Evolutionary conservation across 139 green algal species (phyloP), one percentile per base, ranked within the genome.

Genomic region (Deuterostichococcus epilithicus): DNA sequence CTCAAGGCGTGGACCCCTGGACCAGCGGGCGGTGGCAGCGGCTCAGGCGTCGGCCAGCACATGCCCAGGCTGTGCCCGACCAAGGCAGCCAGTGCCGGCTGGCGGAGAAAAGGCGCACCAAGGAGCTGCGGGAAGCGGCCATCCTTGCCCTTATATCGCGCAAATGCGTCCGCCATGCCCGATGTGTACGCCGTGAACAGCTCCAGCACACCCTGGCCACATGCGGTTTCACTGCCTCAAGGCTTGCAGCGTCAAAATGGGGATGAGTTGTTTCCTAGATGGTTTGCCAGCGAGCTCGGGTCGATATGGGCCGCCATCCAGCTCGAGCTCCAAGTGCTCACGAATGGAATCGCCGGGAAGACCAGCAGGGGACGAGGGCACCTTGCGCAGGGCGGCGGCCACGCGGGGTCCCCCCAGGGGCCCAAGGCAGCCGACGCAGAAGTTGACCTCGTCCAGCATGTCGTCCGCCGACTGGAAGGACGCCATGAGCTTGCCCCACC

Each of bases 401-500:
- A 52, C 18, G 18, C 44, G 60, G 39, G 66, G 75, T 5, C 66
- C 75, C 37, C 65, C 65, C 66, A 79, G 18, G n/a, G 75, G 75
- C 25, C 30, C 20, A 28, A 79, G 47, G 13, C 63, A 37, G 3
- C 3, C 37, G 44, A 70, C 67, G 33, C 26, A 70, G 1, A 58
- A 63, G 67, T 83, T 60, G 47, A 83, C 37, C 39, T 73, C 74
- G 38, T 71, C 67, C 26, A 82, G 71, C 30, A 82, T 45, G 18
- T 66, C 36, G 37, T 71, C 45, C 32, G 78, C 78, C 30, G 42
- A 63, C 18, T 73, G 78, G 42, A 82, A 78, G 39, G 33, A 15
- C 32, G 42, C 18, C 33, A 32, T 70, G 4, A 81, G 71, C 30
- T 66, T 34, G 37, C 36, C 39, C 77, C 77, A 82, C 36, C 66